phyloP scores from a whole-genome alignment of 2,329 filamentous ascomycete species.

The Epichloe hybrida region DNA sequence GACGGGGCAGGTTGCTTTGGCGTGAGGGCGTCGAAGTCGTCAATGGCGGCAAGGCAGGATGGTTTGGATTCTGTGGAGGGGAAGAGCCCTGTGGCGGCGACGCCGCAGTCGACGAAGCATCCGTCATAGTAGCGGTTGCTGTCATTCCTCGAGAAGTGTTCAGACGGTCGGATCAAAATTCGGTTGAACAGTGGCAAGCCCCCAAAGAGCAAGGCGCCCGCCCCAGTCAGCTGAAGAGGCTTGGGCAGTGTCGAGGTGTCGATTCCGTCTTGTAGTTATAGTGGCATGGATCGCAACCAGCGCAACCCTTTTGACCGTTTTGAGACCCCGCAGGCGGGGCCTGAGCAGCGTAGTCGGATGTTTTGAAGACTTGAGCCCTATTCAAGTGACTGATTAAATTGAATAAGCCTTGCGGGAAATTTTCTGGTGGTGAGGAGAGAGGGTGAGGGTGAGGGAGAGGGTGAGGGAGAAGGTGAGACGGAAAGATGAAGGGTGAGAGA shows the following conservation, averaged over 20 bases:
- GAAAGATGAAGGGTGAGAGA: no score
- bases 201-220: background rate
- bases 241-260: background rate
- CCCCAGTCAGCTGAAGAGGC: background rate
- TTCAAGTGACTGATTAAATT: background rate
- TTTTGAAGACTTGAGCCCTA: background rate
- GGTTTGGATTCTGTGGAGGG: slow-evolving; percentile 35
- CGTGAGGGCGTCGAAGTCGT: slow-evolving; percentile 44
- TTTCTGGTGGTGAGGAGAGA: background rate
- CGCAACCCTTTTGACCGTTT: background rate
- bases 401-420: background rate
- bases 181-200: background rate
- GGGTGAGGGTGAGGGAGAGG: no score
- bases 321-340: slow-evolving; percentile 6
- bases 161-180: background rate
- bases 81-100: slow-evolving; percentile 36
- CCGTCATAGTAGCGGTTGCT: slow-evolving; percentile 40
- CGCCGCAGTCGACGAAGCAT: slow-evolving; percentile 38
- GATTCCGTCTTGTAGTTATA: background rate
- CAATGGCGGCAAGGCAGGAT: slow-evolving; percentile 41
- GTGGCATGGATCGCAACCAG: background rate
- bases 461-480: no score
- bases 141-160: slow-evolving; percentile 16
- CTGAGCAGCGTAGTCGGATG: background rate
- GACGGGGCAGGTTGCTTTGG: slow-evolving; percentile 46